Evolutionary conservation across 768 basidiomycete genomes (phyloP).

Genomic region (Daedaleopsis nitida): DNA sequence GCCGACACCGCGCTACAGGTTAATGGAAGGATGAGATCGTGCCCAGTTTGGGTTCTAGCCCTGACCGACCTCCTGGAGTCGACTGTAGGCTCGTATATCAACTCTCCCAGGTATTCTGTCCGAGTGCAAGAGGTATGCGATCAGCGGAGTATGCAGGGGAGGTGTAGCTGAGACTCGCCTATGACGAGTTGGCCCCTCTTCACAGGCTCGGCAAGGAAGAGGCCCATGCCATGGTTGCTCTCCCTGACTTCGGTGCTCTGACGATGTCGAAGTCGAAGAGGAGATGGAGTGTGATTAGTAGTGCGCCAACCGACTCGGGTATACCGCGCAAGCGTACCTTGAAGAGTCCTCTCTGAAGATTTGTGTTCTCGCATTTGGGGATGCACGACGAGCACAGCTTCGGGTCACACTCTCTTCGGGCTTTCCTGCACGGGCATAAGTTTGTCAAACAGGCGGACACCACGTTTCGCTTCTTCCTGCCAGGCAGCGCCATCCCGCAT

Average conservation of each 20-base stretch:
- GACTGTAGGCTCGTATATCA: slow-evolving; percentile 51
- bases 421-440: slow-evolving; percentile 54
- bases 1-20: slow-evolving; percentile 39
- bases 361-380: slow-evolving; percentile 47
- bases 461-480: slow-evolving; percentile 16
- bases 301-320: too few relatives aligned
- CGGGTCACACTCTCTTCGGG: slow-evolving; percentile 67
- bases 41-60: neutral
- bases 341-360: slow-evolving; percentile 45
- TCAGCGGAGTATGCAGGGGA: neutral
- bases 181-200: slow-evolving; percentile 40
- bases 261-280: too few relatives aligned
- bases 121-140: neutral
- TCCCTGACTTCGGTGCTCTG: slow-evolving; percentile 20
- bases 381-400: slow-evolving; percentile 49
- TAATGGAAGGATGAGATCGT: neutral
- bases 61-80: slow-evolving; percentile 53
- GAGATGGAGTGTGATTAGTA: too few relatives aligned
- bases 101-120: slow-evolving; percentile 69
- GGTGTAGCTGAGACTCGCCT: slow-evolving; percentile 17
- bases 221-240: slow-evolving; percentile 45
- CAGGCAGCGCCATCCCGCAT: neutral
- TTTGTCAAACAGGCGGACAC: slow-evolving; percentile 34
- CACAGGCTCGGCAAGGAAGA: slow-evolving; percentile 50
- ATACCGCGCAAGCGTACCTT: slow-evolving; percentile 31